Evolutionary conservation across 192 early-diverging fungal genomes (phyloP).

Genomic region (Podila epicladia): DNA sequence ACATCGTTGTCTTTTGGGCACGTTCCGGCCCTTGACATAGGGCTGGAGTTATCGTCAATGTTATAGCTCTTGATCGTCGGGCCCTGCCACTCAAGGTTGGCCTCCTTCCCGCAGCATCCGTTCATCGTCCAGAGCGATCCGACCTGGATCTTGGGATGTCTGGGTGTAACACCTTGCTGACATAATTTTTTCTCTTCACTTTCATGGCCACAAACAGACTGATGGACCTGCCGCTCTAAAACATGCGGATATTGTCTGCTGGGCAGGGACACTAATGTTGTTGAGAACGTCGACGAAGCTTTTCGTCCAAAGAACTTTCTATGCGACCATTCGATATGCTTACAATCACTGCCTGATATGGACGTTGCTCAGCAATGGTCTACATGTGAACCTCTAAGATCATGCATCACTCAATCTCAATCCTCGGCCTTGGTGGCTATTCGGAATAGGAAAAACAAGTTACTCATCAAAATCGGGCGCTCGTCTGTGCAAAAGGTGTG

Average conservation of each 20-base stretch:
- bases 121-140: constrained; percentile 44
- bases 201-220: constrained; percentile 50
- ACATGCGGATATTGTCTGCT: constrained; percentile 44
- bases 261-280: constrained; percentile 41
- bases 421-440: too few relatives aligned
- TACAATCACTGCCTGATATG: too few relatives aligned
- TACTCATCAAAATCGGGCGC: too few relatives aligned
- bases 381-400: too few relatives aligned
- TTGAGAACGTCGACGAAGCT: constrained; percentile 46
- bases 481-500: too few relatives aligned
- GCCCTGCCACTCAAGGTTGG: constrained; percentile 45
- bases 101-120: constrained; percentile 21
- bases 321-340: too few relatives aligned
- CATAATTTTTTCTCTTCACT: constrained; percentile 37
- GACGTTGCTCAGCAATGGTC: too few relatives aligned
- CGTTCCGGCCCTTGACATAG: constrained; percentile 21
- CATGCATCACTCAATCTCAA: too few relatives aligned
- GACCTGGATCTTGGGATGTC: constrained; percentile 27
- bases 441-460: too few relatives aligned
- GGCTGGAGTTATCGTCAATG: constrained; percentile 26
- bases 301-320: constrained; percentile 14
- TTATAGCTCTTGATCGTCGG: constrained; percentile 25
- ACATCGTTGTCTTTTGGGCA: constrained; percentile 23
- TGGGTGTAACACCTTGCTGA: constrained; percentile 27
- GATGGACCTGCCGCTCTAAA: constrained; percentile 39